phyloP scores from a whole-genome alignment of 2,329 filamentous ascomycete species.

The Cytospora chrysosperma region DNA sequence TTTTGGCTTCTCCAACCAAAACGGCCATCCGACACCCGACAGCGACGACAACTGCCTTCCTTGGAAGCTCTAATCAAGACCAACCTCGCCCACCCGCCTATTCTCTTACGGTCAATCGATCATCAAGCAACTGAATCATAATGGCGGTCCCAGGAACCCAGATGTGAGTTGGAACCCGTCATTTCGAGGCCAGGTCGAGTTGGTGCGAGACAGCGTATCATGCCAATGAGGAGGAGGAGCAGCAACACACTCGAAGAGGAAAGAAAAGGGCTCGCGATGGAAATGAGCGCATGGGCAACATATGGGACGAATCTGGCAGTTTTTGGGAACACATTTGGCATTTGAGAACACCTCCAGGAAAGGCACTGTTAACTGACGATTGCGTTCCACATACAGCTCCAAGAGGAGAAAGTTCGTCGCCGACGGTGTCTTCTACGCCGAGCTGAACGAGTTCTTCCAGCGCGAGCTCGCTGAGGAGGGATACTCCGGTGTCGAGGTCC shows the following conservation, averaged over 20 bases:
- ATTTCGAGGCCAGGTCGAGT: background rate
- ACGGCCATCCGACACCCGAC: slow-evolving; percentile 16
- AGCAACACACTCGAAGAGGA: background rate
- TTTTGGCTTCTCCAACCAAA: slow-evolving; percentile 4
- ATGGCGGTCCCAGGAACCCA: slow-evolving; percentile 62
- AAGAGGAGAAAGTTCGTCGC: slow-evolving; percentile 94
- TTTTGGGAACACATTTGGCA: background rate
- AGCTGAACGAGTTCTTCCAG: slow-evolving; percentile 99
- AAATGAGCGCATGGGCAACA: background rate
- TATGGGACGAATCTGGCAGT: background rate
- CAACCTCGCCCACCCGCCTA: slow-evolving; percentile 30
- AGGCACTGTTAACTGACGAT: slow-evolving; percentile 22
- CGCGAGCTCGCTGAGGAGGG: slow-evolving; percentile 99
- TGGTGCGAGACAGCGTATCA: background rate
- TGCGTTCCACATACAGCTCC: slow-evolving; percentile 55
- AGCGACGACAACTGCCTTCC: slow-evolving; percentile 24
- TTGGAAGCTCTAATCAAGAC: slow-evolving; percentile 25
- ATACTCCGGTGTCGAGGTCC: slow-evolving; percentile 99
- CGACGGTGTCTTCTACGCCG: slow-evolving; percentile 99
- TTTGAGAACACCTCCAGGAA: slow-evolving; percentile 1
- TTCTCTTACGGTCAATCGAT: slow-evolving; percentile 32
- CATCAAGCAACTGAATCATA: slow-evolving; percentile 42
- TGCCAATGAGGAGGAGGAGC: slow-evolving; percentile 1
- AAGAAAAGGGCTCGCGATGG: background rate
- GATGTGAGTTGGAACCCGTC: slow-evolving; percentile 51